Conservation (phyloP, 129 eudicot genomes). For the Solidago caesia region DNA sequence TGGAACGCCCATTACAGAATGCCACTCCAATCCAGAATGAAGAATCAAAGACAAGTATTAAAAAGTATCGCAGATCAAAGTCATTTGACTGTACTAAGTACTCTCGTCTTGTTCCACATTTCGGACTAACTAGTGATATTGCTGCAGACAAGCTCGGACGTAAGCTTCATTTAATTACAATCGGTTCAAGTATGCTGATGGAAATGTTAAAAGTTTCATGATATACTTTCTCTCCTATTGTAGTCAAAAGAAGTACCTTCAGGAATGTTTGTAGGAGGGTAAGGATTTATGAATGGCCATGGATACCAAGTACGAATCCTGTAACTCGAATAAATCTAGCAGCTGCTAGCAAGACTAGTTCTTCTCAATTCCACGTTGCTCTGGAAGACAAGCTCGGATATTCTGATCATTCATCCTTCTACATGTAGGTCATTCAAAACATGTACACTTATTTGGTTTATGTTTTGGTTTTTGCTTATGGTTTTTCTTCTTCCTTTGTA, state of each 20-base stretch:
- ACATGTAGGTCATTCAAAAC: background rate
- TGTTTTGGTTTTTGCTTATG: background rate
- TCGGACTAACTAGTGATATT: background rate
- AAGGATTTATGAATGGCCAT: background rate
- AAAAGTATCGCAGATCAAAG: background rate
- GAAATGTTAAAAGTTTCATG: background rate
- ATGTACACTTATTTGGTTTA: background rate
- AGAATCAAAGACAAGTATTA: no score
- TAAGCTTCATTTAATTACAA: slow-evolving; percentile 4
- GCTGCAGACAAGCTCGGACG: background rate
- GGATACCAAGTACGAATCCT: background rate
- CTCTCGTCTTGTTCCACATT: background rate
- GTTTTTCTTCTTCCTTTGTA: background rate
- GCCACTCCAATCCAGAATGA: background rate
- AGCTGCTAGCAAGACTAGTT: background rate
- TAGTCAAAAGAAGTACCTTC: slow-evolving; percentile 1
- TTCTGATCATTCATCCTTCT: background rate
- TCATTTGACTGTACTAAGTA: background rate
- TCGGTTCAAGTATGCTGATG: background rate
- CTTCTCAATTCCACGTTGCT: background rate
- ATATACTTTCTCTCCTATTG: background rate
- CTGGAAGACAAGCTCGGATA: background rate
- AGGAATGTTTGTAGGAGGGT: background rate
- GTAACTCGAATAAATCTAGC: background rate
- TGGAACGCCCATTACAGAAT: background rate